Percentiles rank a stretch among this genome's conserved stretches.
phyloP scores from a whole-genome alignment of 331 rosid species.

The Pyrus hybrid region DNA sequence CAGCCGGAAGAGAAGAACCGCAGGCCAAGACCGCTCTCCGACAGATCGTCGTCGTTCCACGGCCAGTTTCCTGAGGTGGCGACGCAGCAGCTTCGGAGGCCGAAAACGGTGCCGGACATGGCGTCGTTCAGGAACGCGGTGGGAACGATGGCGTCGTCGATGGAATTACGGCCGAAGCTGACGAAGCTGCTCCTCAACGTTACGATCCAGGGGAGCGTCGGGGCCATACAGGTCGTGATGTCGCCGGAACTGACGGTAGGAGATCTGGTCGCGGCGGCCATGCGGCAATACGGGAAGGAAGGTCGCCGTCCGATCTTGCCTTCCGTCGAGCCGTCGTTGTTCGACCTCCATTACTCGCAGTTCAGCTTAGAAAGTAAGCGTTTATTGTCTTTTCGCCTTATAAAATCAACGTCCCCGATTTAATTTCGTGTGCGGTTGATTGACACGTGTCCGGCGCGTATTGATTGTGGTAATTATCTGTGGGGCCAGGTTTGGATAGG shows the following conservation, averaged over 20 bases:
- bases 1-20: constrained; percentile 37
- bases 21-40: constrained; percentile 25
- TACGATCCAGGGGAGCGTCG: constrained; percentile 54
- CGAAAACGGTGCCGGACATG: constrained; percentile 62
- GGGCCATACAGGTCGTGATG: constrained; percentile 54
- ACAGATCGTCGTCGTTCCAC: constrained; percentile 60
- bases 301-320: constrained; percentile 62
- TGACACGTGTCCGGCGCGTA: background rate
- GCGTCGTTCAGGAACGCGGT: constrained; percentile 1
- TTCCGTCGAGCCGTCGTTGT: constrained; percentile 20
- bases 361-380: constrained; percentile 75
- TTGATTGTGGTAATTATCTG: constrained; percentile 1
- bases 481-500: constrained; percentile 45
- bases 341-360: constrained; percentile 77
- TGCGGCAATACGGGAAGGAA: constrained; percentile 46
- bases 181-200: constrained; percentile 63
- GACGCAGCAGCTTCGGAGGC: constrained; percentile 45
- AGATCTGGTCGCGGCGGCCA: constrained; percentile 33
- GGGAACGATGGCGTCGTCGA: background rate
- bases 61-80: background rate
- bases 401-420: background rate
- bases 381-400: background rate
- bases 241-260: constrained; percentile 41
- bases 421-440: background rate
- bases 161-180: constrained; percentile 34